phyloP scores from a whole-genome alignment of 495 filamentous ascomycete genomes.

The Bombardia bombarda region DNA sequence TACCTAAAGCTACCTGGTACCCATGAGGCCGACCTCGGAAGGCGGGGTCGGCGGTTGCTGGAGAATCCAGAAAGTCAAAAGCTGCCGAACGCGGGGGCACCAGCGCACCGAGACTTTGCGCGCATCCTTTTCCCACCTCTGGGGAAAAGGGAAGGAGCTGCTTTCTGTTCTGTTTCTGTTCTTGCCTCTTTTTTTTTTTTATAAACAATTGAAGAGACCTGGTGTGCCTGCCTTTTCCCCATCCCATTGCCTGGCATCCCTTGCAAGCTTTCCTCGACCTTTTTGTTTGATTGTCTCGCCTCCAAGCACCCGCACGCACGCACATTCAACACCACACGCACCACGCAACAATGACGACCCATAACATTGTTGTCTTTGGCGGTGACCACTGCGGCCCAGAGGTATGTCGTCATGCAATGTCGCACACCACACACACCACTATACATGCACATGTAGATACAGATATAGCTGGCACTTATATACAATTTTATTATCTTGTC shows the following conservation, averaged over 20 bases:
- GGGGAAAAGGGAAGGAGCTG: background rate
- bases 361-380: conserved; percentile 61
- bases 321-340: background rate
- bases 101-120: background rate
- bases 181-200: no score
- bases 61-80: conserved; percentile 8
- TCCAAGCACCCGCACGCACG: background rate
- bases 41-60: conserved; percentile 13
- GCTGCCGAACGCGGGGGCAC: conserved; percentile 9
- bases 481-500: no score
- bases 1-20: no score
- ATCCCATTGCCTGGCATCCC: no score
- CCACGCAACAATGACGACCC: conserved; percentile 34
- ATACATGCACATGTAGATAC: no score
- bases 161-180: background rate
- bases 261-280: no score
- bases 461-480: no score
- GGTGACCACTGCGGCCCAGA: conserved; percentile 96
- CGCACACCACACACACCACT: no score
- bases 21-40: conserved; percentile 27
- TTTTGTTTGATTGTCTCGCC: background rate
- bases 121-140: background rate
- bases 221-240: no score
- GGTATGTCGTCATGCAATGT: no score
- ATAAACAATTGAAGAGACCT: no score